Evolutionary conservation across 352 stramenopile genomes (phyloP).

Genomic region (Phytopythium ostracodes): DNA sequence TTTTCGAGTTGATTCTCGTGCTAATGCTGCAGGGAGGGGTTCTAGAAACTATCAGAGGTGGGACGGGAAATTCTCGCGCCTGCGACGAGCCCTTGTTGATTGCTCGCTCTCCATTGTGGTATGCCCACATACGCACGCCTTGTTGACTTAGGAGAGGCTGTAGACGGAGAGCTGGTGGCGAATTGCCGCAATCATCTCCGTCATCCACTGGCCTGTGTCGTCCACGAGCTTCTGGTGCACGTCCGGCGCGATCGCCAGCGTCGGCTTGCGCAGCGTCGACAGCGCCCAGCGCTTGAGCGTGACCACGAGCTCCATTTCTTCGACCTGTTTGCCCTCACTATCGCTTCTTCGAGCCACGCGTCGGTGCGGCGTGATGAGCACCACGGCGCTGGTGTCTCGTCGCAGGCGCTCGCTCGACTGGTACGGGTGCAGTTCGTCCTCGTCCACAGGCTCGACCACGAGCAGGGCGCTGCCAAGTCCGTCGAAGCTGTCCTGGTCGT

Average conservation of each 20-base stretch:
- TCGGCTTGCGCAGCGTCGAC: slow-evolving; percentile 26
- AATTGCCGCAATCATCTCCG: slow-evolving; percentile 4
- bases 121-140: too few species aligned
- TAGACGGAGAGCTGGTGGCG: slow-evolving; percentile 8
- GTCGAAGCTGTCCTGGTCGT: slow-evolving; percentile 6
- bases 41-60: too few species aligned
- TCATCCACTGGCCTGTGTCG: slow-evolving; percentile 10
- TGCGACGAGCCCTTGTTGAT: background rate
- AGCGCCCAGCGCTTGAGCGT: slow-evolving; percentile 25
- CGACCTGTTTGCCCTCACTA: slow-evolving; percentile 1
- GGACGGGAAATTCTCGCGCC: too few species aligned
- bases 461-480: slow-evolving; percentile 5
- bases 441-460: slow-evolving; percentile 20
- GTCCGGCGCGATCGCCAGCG: slow-evolving; percentile 17
- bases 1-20: background rate
- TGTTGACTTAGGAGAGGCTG: slow-evolving; percentile 6
- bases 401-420: slow-evolving; percentile 20
- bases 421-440: slow-evolving; percentile 39
- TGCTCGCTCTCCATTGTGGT: background rate
- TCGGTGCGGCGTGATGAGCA: slow-evolving; percentile 19
- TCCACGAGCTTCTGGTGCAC: slow-evolving; percentile 6
- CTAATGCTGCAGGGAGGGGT: too few species aligned
- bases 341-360: background rate
- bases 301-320: slow-evolving; percentile 22
- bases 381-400: slow-evolving; percentile 27